Evolutionary conservation across 345 rosid species (phyloP), one percentile per base, ranked within the genome.

Genomic region (Raphanus sativus): DNA sequence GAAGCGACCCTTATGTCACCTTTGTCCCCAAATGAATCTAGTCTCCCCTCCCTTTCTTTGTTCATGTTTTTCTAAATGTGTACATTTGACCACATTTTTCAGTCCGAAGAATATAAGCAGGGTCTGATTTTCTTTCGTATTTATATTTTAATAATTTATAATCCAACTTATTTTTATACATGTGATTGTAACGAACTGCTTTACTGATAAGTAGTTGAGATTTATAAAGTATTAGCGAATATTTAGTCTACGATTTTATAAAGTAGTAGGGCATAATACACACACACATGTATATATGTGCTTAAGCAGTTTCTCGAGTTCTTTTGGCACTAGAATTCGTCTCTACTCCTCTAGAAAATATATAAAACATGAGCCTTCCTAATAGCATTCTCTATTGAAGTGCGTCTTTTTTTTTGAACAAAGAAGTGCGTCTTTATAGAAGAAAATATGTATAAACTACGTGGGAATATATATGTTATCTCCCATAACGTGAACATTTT

Each of bases 11-110:
- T 52, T 67, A 73, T 73, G 82, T 73, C 78, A 73, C 70, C 74
- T 79, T 67, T 79, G 78, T 79, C 82, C 60, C 82, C 82, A 54
- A 24, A 61, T 79, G 74, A 79, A 73, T 67, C 70, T 48, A 73
- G 55, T 16, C 42, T 62, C 21, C 13, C 50, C 10, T 73, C 65
- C 69, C 58, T 67, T 79, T 67, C 48, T 24, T 50, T 73, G 60
- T 61, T 73, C 38, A 9, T 79, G 82, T 68, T 78, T 50, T 79
- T 68, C 65, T 79, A 73, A 61, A 73, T 73, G 78, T 79, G 74
- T 73, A 79, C 78, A 79, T 79, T 79, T 79, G 77, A 79, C 81
- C 77, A 60, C 73, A 72, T 66, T 70, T 29, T 64, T 24, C 66
- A 65, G 62, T 71, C 73, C 25, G 24, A 72, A 48, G 68, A 79